Percentiles rank a stretch among this genome's conserved stretches.
Conservation (phyloP, 192 early-diverging fungal genomes). For the Entrophospora sp. region DNA sequence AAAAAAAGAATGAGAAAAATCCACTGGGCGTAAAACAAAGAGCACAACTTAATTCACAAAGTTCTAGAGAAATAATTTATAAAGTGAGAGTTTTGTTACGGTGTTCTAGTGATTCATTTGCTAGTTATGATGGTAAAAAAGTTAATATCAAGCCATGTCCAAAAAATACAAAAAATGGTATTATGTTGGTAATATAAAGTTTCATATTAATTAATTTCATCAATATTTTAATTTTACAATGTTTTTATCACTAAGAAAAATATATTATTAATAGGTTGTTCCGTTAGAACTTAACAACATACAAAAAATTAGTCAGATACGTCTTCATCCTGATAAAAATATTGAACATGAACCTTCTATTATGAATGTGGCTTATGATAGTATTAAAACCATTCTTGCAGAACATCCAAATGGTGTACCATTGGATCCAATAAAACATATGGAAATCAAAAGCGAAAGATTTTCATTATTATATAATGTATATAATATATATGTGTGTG, state of each 20-base stretch:
- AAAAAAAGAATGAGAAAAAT: conserved; percentile 63
- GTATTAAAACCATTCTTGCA: conserved; percentile 58
- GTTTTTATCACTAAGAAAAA: background rate
- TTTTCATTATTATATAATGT: too few relatives aligned
- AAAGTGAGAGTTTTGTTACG: background rate
- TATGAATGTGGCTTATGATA: conserved; percentile 53
- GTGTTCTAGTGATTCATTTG: background rate
- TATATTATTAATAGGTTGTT: conserved; percentile 39
- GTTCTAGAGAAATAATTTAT: background rate
- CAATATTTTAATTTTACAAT: background rate
- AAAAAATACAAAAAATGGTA: too few relatives aligned
- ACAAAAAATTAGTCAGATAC: conserved; percentile 63
- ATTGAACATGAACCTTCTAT: conserved; percentile 48
- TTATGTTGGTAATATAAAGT: too few relatives aligned
- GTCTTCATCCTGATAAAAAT: conserved; percentile 66
- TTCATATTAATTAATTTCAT: background rate
- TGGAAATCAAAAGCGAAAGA: conserved; percentile 71
- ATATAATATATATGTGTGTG: too few relatives aligned
- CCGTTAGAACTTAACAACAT: conserved; percentile 70
- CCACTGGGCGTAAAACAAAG: conserved; percentile 35
- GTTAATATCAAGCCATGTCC: conserved; percentile 46
- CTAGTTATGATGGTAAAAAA: conserved; percentile 30
- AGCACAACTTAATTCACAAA: background rate
- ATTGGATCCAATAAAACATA: conserved; percentile 83
- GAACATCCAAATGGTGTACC: conserved; percentile 72